phyloP scores from a whole-genome alignment of 306 rosid genomes.

The Cyclanthera cordifolia region DNA sequence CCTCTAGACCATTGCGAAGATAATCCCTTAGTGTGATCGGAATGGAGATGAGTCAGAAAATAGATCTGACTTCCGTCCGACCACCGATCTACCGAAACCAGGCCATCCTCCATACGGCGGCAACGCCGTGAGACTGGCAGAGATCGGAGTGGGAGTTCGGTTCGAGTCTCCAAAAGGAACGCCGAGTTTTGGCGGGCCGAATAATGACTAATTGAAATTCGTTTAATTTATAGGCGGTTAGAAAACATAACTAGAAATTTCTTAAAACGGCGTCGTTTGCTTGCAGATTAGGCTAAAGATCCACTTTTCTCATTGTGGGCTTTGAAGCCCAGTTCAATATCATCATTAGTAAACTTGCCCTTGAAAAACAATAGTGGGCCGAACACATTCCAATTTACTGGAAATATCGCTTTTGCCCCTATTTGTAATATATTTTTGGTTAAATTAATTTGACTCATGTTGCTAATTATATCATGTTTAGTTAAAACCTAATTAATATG shows the following conservation, averaged over 20 bases:
- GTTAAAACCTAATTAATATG: too few relatives aligned
- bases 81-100: conserved; percentile 63
- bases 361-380: neutral
- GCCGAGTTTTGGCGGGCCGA: conserved; percentile 2
- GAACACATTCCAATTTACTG: neutral
- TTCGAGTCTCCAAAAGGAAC: too few relatives aligned
- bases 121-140: neutral
- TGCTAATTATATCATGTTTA: too few relatives aligned
- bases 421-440: too few relatives aligned
- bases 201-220: too few relatives aligned
- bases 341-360: neutral
- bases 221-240: neutral
- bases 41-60: conserved; percentile 31
- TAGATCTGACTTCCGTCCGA: conserved; percentile 37
- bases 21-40: conserved; percentile 48
- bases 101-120: conserved; percentile 33
- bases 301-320: neutral
- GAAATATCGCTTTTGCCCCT: neutral
- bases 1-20: conserved; percentile 50
- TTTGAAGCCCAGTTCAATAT: neutral
- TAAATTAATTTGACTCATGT: too few relatives aligned
- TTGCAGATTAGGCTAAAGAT: neutral
- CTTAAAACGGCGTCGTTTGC: neutral
- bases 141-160: too few relatives aligned
- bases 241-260: neutral